phyloP scores from a whole-genome alignment of 805 yeast genomes.

The Torulaspora delbrueckii region DNA sequence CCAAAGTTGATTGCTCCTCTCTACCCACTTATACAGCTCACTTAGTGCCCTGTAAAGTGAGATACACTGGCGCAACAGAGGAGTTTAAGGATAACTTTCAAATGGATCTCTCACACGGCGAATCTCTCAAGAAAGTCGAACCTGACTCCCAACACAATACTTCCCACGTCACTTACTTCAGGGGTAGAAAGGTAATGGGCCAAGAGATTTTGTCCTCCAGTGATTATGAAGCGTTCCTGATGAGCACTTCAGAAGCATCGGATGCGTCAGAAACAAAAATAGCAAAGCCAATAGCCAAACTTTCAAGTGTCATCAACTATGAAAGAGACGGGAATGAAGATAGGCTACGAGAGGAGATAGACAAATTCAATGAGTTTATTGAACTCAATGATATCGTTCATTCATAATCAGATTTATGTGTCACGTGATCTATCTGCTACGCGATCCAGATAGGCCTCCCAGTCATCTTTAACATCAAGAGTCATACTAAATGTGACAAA shows the following conservation, averaged over 20 bases:
- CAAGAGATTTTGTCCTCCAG: constrained; percentile 11
- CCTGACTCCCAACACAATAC: constrained; percentile 2
- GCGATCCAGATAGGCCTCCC: no score
- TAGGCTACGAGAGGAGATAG: constrained; percentile 24
- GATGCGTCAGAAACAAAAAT: constrained; percentile 6
- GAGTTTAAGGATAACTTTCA: constrained; percentile 18
- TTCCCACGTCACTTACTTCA: constrained; percentile 26
- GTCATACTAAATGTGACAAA: no score
- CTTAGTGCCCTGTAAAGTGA: constrained; percentile 24
- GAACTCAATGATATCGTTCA: constrained; percentile 19
- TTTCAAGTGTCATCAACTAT: constrained; percentile 26
- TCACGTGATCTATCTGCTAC: constrained; percentile 2
- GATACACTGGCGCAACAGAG: constrained; percentile 17
- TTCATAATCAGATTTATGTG: not conserved
- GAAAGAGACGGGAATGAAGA: constrained; percentile 39
- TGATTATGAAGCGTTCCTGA: constrained; percentile 16
- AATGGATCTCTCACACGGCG: constrained; percentile 7
- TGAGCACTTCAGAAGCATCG: constrained; percentile 9
- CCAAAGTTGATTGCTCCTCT: not conserved
- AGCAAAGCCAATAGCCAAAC: constrained; percentile 5
- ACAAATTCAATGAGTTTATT: constrained; percentile 29
- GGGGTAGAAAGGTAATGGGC: constrained; percentile 38
- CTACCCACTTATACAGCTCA: constrained; percentile 15
- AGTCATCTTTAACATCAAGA: no score
- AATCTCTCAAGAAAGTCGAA: constrained; percentile 5